Evolutionary conservation across 345 rosid species (phyloP).

Genomic region (Pistacia atlantica): DNA sequence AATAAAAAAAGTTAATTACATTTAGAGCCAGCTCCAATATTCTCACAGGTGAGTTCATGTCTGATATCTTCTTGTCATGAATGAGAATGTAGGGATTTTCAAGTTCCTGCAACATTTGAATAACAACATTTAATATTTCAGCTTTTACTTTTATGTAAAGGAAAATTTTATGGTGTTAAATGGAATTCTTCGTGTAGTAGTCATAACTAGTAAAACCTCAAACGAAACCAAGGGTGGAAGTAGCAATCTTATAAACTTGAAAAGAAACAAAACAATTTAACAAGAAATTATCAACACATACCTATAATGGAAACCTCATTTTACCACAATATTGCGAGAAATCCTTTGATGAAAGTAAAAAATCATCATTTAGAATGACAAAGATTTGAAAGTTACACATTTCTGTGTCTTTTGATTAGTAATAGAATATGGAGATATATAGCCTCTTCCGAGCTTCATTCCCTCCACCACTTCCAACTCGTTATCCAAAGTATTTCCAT

Average conservation of each 20-base stretch:
- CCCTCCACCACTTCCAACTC: conserved; percentile 95
- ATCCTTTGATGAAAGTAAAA: conserved; percentile 4
- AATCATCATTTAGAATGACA: neutral
- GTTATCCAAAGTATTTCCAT: conserved; percentile 81
- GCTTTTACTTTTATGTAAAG: neutral
- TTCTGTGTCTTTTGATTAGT: conserved; percentile 85
- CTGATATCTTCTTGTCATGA: conserved; percentile 84
- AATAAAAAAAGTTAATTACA: conserved; percentile 30
- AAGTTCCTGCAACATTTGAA: conserved; percentile 67
- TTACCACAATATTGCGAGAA: neutral
- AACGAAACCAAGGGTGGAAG: neutral
- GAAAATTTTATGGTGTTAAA: neutral
- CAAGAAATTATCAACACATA: neutral
- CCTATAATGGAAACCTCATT: neutral
- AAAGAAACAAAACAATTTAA: neutral
- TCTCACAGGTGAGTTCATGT: conserved; percentile 64
- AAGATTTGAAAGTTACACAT: conserved; percentile 62
- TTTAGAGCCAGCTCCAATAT: conserved; percentile 74
- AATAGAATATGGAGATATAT: conserved; percentile 83
- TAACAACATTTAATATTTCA: neutral
- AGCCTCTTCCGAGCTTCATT: conserved; percentile 96
- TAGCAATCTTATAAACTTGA: neutral
- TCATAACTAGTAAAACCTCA: neutral
- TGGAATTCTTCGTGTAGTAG: neutral
- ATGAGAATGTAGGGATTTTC: conserved; percentile 91